Evolutionary conservation across 352 stramenopile genomes (phyloP).

Genomic region (Globisporangium splendens): DNA sequence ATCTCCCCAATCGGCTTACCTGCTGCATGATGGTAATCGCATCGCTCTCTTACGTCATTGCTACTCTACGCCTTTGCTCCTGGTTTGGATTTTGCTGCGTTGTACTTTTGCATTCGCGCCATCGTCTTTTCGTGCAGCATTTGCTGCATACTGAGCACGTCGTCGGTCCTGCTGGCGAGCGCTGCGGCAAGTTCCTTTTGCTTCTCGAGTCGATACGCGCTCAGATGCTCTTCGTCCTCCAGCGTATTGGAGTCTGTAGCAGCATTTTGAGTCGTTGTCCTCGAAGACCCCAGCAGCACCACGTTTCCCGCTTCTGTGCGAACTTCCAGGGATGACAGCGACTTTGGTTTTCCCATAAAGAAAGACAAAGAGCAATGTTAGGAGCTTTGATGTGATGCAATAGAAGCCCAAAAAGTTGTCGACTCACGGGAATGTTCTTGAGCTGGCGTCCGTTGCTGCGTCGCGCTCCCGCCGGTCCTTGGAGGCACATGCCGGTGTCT

Average conservation of each 20-base stretch:
- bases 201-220: slow-evolving; percentile 36
- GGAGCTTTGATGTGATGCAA: not conserved
- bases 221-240: slow-evolving; percentile 14
- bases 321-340: slow-evolving; percentile 33
- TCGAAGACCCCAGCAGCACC: slow-evolving; percentile 24
- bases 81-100: slow-evolving; percentile 3
- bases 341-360: not conserved
- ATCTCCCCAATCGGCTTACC: no score
- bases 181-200: slow-evolving; percentile 41
- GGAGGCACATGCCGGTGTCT: slow-evolving; percentile 63
- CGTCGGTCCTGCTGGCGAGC: slow-evolving; percentile 36
- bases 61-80: not conserved
- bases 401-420: not conserved
- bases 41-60: no score
- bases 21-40: no score
- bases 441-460: slow-evolving; percentile 9
- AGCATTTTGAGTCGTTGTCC: not conserved
- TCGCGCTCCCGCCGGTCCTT: slow-evolving; percentile 39
- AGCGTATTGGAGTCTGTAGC: not conserved
- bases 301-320: slow-evolving; percentile 41
- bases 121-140: slow-evolving; percentile 55
- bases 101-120: slow-evolving; percentile 38
- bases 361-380: not conserved
- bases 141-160: slow-evolving; percentile 48
- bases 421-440: slow-evolving; percentile 33